These are phyloP conservation scores for Yamagishiella unicocca DNA, from an alignment of 139 green algal genomes.

Conservation along the genomic window DNA sequence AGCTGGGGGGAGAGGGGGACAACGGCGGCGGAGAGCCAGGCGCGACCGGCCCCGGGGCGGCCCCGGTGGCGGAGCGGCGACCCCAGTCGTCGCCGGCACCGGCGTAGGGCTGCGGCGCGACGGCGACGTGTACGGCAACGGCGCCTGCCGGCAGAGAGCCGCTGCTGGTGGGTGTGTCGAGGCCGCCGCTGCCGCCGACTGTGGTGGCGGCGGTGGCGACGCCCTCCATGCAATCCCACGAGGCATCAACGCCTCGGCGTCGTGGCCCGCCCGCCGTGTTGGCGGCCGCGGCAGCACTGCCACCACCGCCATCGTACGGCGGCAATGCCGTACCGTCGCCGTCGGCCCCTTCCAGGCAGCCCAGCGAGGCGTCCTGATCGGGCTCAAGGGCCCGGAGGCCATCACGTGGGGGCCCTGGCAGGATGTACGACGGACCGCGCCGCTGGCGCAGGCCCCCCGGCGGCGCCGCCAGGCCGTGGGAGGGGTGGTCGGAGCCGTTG, in stretches of 20 bases:
- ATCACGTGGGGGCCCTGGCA: too few species aligned
- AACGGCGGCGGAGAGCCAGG: too few species aligned
- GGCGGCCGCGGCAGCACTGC: not conserved
- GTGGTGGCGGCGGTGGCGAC: not conserved
- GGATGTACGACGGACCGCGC: not conserved
- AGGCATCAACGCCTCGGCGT: not conserved
- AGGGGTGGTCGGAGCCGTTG: not conserved
- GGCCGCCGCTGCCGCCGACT: not conserved
- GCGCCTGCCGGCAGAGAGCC: not conserved
- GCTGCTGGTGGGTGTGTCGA: not conserved
- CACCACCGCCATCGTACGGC: not conserved
- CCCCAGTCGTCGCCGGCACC: not conserved
- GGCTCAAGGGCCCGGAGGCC: not conserved
- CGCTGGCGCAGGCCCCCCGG: not conserved
- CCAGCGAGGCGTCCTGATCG: not conserved
- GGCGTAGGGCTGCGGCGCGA: not conserved
- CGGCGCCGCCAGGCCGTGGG: not conserved
- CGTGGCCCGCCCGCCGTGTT: not conserved
- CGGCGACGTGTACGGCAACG: not conserved
- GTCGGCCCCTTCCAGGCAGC: not conserved
- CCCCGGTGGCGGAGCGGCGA: too few species aligned
- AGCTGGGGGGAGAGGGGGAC: too few species aligned
- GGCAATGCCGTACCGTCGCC: not conserved
- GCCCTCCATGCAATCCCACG: constrained; percentile 43
- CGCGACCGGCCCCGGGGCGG: too few species aligned